Percentiles rank a stretch among this genome's conserved stretches.
Evolutionary conservation across 176 grass and related monocot species (phyloP).

Genomic region (Miscanthus lutarioriparius): DNA sequence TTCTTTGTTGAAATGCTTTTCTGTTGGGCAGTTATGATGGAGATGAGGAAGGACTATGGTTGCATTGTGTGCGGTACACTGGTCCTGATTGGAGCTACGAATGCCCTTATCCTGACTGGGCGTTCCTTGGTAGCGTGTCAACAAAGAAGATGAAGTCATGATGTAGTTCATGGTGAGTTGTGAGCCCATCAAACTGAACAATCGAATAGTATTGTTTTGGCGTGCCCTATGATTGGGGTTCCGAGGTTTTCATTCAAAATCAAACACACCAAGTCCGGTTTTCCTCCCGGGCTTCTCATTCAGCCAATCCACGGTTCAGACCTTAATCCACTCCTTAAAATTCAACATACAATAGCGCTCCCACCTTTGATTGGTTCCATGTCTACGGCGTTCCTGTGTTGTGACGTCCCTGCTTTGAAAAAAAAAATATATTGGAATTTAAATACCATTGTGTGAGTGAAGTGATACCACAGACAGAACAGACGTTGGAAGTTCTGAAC

Average conservation of each 20-base stretch:
- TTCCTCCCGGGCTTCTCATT: neutral
- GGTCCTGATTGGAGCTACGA: constrained; percentile 91
- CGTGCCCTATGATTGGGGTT: neutral
- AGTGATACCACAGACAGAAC: neutral
- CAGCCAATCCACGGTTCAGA: neutral
- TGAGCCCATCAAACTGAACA: neutral
- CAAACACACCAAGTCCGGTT: neutral
- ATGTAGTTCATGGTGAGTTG: neutral
- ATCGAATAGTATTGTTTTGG: neutral
- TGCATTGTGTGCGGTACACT: constrained; percentile 78
- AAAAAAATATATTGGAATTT: neutral
- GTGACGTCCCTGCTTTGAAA: too few species aligned
- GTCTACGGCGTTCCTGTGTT: neutral
- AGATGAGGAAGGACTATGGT: constrained; percentile 78
- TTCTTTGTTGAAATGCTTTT: neutral
- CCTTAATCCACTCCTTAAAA: neutral
- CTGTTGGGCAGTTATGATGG: constrained; percentile 66
- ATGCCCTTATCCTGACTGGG: constrained; percentile 91
- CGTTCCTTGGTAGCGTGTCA: constrained; percentile 34
- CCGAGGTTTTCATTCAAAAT: neutral
- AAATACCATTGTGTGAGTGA: neutral
- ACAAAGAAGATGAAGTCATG: constrained; percentile 43
- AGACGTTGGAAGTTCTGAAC: neutral
- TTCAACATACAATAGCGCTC: neutral
- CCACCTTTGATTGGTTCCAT: neutral